A percentile compares a stretch with the other conserved stretches of the same genome.
phyloP scores from a whole-genome alignment of 2,329 filamentous ascomycete species.

The Aspergillus sclerotialis region DNA sequence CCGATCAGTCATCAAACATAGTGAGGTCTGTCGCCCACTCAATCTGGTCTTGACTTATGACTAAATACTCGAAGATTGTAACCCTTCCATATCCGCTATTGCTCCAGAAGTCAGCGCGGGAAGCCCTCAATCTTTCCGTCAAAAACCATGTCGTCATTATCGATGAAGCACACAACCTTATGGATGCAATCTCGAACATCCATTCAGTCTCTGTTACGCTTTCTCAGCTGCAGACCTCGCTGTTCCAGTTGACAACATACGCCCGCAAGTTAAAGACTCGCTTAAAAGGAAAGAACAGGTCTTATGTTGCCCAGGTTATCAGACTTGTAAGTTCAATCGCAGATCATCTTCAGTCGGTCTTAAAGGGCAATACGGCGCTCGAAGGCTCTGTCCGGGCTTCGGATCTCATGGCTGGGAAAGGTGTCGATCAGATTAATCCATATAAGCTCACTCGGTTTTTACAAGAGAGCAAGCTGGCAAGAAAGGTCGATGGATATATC shows the following conservation, averaged over 20 bases:
- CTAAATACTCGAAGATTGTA: slow-evolving; percentile 53
- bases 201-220: slow-evolving; percentile 73
- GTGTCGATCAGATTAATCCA: slow-evolving; percentile 90
- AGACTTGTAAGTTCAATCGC: slow-evolving; percentile 74
- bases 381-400: slow-evolving; percentile 66
- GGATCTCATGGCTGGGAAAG: slow-evolving; percentile 70
- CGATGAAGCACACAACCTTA: slow-evolving; percentile 95
- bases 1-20: slow-evolving; percentile 68
- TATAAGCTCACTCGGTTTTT: slow-evolving; percentile 84
- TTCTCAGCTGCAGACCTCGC: slow-evolving; percentile 63
- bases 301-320: slow-evolving; percentile 83
- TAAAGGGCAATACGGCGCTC: slow-evolving; percentile 30
- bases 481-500: slow-evolving; percentile 88
- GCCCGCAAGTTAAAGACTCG: slow-evolving; percentile 81
- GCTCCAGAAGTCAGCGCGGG: slow-evolving; percentile 76
- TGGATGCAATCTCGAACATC: slow-evolving; percentile 86
- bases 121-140: slow-evolving; percentile 78
- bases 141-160: slow-evolving; percentile 90
- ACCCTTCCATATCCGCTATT: slow-evolving; percentile 89
- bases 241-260: slow-evolving; percentile 72
- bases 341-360: slow-evolving; percentile 56
- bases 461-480: slow-evolving; percentile 83
- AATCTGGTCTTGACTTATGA: slow-evolving; percentile 1
- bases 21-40: slow-evolving; percentile 52
- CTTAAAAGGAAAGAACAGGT: slow-evolving; percentile 82